Base-by-base conservation (phyloP, 768 basidiomycete species). In the Leucosporidium scottii region DNA sequence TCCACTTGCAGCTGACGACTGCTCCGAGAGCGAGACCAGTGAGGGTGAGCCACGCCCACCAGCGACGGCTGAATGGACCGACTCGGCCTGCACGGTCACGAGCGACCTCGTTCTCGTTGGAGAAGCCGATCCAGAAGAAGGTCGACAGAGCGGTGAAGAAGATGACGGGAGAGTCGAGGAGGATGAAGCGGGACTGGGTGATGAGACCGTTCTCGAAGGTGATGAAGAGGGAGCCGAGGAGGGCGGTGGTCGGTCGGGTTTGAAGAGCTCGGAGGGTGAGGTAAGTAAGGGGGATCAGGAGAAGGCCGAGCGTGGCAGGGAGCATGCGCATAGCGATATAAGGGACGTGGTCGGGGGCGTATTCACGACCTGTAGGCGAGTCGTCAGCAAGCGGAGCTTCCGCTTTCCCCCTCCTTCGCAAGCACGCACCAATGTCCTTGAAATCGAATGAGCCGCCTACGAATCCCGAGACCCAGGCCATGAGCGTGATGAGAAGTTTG, bases 291-390 rank as follows among this genome's bases (percentile, higher is more conserved):
- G 94, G 94, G 55, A 97, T 83, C 50, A 94, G 90, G 51, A 87
- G 86, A 66, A 98, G 82, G 64, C 96, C 96, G 69, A 99, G 84
- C 27, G 84, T 77, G 20, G 92, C 93, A 8, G 96, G 94, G n/a
- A 99, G 82, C 81, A 93, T 83, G 30, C 96, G 90, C 96, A 99
- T 98, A 30, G 90, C 90, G 67, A 97, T 86, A 75, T 97, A 99
- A 6, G 96, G 96, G 23, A 92, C 91, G 71, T 86, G 82, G 64
- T 88, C 87, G 30, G 78, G 77, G 50, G 75, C 76, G 78, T 91
- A 97, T 21, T 84, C 78, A 80, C 91, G 94, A 69, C 60, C 67
- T 47, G 34, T 25, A 34, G 25, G 47, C 36, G 34, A 57, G 53
- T 28, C 6, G 61, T 28, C 44, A 9, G 27, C 9, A n/a, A 25